A percentile compares a stretch with the other conserved stretches of the same genome.
Evolutionary conservation across 2,329 filamentous ascomycete species (phyloP).

Genomic region (Aspergillus pseudoglaucus): DNA sequence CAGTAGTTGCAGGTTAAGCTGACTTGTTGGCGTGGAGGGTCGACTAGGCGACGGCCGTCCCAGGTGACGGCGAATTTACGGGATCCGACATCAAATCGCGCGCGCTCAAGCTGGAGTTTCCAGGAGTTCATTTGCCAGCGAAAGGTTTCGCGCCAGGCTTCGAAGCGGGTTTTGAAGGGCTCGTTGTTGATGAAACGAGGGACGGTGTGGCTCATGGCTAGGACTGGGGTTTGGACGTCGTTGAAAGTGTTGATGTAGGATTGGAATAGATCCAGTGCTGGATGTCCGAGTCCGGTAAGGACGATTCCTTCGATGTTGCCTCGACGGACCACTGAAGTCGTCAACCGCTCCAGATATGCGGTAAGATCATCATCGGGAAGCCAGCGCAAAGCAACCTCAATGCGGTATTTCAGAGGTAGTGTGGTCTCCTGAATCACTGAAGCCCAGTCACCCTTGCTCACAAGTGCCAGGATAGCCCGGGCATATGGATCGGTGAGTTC

Average conservation of each 20-base stretch:
- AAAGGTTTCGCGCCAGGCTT: slow-evolving; percentile 57
- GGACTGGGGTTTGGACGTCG: slow-evolving; percentile 57
- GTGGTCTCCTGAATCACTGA: slow-evolving; percentile 52
- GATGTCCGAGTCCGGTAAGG: slow-evolving; percentile 54
- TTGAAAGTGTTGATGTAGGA: slow-evolving; percentile 54
- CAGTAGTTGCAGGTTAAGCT: slow-evolving; percentile 57
- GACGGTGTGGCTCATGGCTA: slow-evolving; percentile 53
- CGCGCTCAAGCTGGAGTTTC: slow-evolving; percentile 55
- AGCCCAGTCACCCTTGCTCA: slow-evolving; percentile 55
- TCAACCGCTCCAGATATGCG: slow-evolving; percentile 51
- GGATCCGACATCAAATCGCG: slow-evolving; percentile 54
- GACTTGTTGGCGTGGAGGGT: slow-evolving; percentile 48
- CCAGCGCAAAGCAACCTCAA: slow-evolving; percentile 55
- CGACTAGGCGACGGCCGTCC: slow-evolving; percentile 44
- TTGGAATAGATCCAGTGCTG: slow-evolving; percentile 54
- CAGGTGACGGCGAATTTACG: slow-evolving; percentile 46
- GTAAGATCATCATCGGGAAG: slow-evolving; percentile 41
- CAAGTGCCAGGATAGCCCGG: slow-evolving; percentile 54
- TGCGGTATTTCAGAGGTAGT: slow-evolving; percentile 53
- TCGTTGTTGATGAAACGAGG: slow-evolving; percentile 53
- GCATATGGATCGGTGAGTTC: slow-evolving; percentile 57
- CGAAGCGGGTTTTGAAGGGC: slow-evolving; percentile 47
- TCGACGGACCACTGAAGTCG: slow-evolving; percentile 43
- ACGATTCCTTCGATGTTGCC: slow-evolving; percentile 58
- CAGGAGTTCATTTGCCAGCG: slow-evolving; percentile 55